Evolutionary conservation across 1,139 yeast species (phyloP).

Genomic region (Saccharomyces hybrid): DNA sequence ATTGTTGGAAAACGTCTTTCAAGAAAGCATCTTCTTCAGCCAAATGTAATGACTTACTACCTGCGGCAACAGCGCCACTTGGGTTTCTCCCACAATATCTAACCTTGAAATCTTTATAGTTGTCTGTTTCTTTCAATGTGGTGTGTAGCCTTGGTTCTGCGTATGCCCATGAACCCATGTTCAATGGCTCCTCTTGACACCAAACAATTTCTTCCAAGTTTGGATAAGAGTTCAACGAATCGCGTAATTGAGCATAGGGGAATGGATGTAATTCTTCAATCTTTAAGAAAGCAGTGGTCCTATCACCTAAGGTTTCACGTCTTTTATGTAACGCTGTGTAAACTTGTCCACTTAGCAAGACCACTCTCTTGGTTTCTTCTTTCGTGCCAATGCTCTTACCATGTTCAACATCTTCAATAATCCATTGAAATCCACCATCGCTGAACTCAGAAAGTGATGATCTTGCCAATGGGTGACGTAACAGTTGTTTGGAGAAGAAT

Average conservation of each 20-base stretch:
- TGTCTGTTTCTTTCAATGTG: slow-evolving; percentile 63
- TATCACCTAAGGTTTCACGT: slow-evolving; percentile 69
- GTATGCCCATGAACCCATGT: slow-evolving; percentile 86
- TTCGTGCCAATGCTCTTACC: slow-evolving; percentile 68
- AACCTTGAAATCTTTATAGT: slow-evolving; percentile 48
- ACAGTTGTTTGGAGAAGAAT: slow-evolving; percentile 86
- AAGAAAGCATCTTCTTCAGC: slow-evolving; percentile 88
- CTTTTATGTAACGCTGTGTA: slow-evolving; percentile 85
- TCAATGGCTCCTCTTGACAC: slow-evolving; percentile 99
- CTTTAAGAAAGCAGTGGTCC: slow-evolving; percentile 79
- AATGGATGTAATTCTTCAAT: slow-evolving; percentile 96
- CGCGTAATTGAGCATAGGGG: slow-evolving; percentile 94
- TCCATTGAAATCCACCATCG: slow-evolving; percentile 90
- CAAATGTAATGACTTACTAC: slow-evolving; percentile 79
- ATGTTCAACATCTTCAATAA: slow-evolving; percentile 83
- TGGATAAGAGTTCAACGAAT: slow-evolving; percentile 72
- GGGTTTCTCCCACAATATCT: slow-evolving; percentile 98
- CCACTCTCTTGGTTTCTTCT: slow-evolving; percentile 83
- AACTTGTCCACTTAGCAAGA: slow-evolving; percentile 88
- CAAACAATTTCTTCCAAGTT: slow-evolving; percentile 82
- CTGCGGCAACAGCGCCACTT: slow-evolving; percentile 97
- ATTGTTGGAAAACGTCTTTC: slow-evolving; percentile 53
- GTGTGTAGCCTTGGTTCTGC: slow-evolving; percentile 63
- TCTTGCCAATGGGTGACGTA: slow-evolving; percentile 97
- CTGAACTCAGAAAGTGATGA: slow-evolving; percentile 78